These are phyloP conservation scores for Trametes gibbosa DNA, from an alignment of 768 basidiomycete genomes.

Conservation along the genomic window DNA sequence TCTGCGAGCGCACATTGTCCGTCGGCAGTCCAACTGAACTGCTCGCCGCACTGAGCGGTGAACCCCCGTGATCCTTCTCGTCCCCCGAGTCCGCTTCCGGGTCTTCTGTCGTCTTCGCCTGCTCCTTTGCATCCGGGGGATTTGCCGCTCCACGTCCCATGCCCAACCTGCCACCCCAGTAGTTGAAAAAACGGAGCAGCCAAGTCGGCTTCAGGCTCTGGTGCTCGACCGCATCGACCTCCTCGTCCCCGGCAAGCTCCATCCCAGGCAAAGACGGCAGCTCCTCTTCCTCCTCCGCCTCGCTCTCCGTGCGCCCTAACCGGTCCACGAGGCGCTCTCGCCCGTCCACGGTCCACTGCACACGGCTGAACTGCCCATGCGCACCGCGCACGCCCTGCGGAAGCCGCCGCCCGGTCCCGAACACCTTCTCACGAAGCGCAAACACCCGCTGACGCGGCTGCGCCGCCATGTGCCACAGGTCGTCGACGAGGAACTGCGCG, in stretches of 20 bases:
- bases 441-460: slow-evolving; percentile 62
- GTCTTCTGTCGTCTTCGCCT: background rate
- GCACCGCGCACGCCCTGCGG: slow-evolving; percentile 55
- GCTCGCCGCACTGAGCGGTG: slow-evolving; percentile 3
- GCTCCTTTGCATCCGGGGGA: slow-evolving; percentile 10
- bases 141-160: slow-evolving; percentile 5
- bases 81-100: background rate
- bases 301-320: slow-evolving; percentile 70
- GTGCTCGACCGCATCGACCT: slow-evolving; percentile 53
- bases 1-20: slow-evolving; percentile 3
- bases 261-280: slow-evolving; percentile 28
- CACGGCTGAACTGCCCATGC: slow-evolving; percentile 56
- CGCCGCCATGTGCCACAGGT: slow-evolving; percentile 65
- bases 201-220: slow-evolving; percentile 69
- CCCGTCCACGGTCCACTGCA: slow-evolving; percentile 73
- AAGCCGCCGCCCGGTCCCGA: slow-evolving; percentile 55
- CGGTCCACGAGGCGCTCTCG: slow-evolving; percentile 59
- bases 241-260: slow-evolving; percentile 38
- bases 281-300: slow-evolving; percentile 67
- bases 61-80: background rate
- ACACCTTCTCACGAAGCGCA: slow-evolving; percentile 63
- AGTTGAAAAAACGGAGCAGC: slow-evolving; percentile 73
- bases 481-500: slow-evolving; percentile 61
- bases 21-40: slow-evolving; percentile 13
- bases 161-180: slow-evolving; percentile 67